Evolutionary conservation across 2,329 filamentous ascomycete genomes (phyloP).

Genomic region (Phyllosticta citrichinensis): DNA sequence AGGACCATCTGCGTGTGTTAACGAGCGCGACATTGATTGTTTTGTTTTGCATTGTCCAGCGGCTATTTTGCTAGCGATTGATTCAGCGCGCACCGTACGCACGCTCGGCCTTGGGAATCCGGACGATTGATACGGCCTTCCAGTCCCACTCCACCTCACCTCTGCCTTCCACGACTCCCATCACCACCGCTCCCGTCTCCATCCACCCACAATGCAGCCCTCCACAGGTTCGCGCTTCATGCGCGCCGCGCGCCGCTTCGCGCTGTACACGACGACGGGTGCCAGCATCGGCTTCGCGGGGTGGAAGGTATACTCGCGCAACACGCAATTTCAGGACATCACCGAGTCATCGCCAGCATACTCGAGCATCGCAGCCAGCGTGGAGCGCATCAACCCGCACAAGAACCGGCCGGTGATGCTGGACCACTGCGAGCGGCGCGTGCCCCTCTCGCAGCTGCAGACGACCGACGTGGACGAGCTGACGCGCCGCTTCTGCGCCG

Average conservation of each 20-base stretch:
- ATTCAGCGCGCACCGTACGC: background rate
- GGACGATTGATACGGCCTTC: background rate
- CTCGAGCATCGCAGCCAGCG: slow-evolving; percentile 12
- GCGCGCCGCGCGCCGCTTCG: background rate
- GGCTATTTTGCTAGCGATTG: background rate
- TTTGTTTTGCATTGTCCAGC: background rate
- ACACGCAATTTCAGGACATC: slow-evolving; percentile 27
- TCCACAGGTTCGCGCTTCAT: background rate
- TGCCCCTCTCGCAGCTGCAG: slow-evolving; percentile 25
- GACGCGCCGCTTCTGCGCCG: slow-evolving; percentile 28
- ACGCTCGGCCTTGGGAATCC: background rate
- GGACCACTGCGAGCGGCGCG: slow-evolving; percentile 26
- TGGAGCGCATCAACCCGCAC: slow-evolving; percentile 23
- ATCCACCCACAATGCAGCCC: background rate
- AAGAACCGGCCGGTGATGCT: slow-evolving; percentile 25
- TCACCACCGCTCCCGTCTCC: background rate
- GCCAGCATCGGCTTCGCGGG: slow-evolving; percentile 13
- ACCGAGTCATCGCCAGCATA: slow-evolving; percentile 19
- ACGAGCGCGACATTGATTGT: background rate
- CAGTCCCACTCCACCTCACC: background rate
- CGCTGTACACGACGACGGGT: background rate
- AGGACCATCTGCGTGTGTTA: background rate
- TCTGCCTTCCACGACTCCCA: background rate
- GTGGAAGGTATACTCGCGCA: slow-evolving; percentile 27
- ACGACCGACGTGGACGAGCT: slow-evolving; percentile 21